These are phyloP conservation scores for Thelonectria rubi DNA, from an alignment of 2,329 filamentous ascomycete genomes.

Conservation along the genomic window DNA sequence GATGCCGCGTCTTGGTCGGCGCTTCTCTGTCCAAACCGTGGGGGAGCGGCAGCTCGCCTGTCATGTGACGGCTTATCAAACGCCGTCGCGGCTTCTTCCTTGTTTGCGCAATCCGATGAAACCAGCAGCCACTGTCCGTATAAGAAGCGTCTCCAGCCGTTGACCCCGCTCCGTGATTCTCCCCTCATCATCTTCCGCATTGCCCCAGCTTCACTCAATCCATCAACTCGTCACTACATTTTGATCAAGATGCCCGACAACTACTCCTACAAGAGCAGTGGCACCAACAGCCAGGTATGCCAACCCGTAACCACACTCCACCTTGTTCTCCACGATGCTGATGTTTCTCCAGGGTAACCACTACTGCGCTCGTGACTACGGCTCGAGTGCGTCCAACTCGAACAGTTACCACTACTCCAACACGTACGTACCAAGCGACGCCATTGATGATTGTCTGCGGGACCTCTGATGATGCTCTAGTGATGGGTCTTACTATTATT, in stretches of 20 bases:
- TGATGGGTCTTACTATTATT: slow-evolving; percentile 78
- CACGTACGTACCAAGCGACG: slow-evolving; percentile 50
- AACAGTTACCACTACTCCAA: slow-evolving; percentile 77
- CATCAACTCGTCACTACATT: not conserved
- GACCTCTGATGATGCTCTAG: slow-evolving; percentile 41
- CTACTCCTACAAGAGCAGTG: slow-evolving; percentile 59
- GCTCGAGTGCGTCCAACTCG: slow-evolving; percentile 60
- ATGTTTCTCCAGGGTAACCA: slow-evolving; percentile 67
- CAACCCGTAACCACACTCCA: not conserved
- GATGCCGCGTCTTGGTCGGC: no score
- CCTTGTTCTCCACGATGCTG: not conserved
- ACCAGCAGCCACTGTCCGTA: not conserved
- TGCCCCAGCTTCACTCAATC: not conserved
- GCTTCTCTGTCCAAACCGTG: no score
- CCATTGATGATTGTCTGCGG: not conserved
- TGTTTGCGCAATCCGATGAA: not conserved
- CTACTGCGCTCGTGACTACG: slow-evolving; percentile 73
- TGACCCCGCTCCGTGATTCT: not conserved
- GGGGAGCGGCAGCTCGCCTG: no score
- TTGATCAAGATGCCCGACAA: slow-evolving; percentile 28
- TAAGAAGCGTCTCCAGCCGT: not conserved
- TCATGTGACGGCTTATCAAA: no score
- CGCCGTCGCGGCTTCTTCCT: not conserved
- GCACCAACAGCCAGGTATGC: slow-evolving; percentile 70
- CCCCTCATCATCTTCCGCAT: not conserved